Evolutionary conservation across 2,329 filamentous ascomycete genomes (phyloP), one percentile per base, ranked within the genome.

Genomic region (Fusarium sp.): DNA sequence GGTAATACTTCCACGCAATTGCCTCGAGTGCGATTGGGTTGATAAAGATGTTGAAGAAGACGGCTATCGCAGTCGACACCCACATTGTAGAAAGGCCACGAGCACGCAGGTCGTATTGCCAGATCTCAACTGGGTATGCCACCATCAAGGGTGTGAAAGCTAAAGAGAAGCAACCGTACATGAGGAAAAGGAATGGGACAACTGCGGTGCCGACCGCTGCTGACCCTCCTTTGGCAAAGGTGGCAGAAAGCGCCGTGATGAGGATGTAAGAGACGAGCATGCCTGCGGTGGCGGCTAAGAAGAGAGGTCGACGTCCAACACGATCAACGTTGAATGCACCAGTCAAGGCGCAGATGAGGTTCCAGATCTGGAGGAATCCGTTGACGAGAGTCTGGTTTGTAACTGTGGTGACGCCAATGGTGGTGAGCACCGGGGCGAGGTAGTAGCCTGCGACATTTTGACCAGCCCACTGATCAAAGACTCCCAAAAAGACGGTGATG

Each of bases 1-100:
- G 79, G 71, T 84, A 85, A 67, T 82, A 84, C 58, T 80, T 83
- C 84, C 83, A 85, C 0, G 70, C 74, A 27, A 84, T 81, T 8
- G 73, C 72, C 4, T 81, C 80, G 13, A 85, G 76, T 3, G 81
- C 83, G 35, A 85, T 82, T 0, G 83, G 83, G 62, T 85, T 85
- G 66, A 84, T 81, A 63, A 82, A 82, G 35, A 79, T 78, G 61
- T 81, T 82, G 54, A 71, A 68, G 57, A 66, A 52, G 43, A 57
- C 45, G 18, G 56, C 54, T 16, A 13, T 43, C 27, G 39, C 45
- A 48, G 62, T 65, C 7, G 59, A 62, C 18, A 62, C 41, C 59
- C 59, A 62, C 59, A 62, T 62, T 4, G 41, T 35, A 11, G 59
- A 62, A 18, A 62, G 59, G 14, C 59, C 59, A 6, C 59, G 59